Percentiles rank a stretch among this genome's conserved stretches.
Evolutionary conservation across 1,139 yeast species (phyloP).

Genomic region (Yamadazyma aaseri): DNA sequence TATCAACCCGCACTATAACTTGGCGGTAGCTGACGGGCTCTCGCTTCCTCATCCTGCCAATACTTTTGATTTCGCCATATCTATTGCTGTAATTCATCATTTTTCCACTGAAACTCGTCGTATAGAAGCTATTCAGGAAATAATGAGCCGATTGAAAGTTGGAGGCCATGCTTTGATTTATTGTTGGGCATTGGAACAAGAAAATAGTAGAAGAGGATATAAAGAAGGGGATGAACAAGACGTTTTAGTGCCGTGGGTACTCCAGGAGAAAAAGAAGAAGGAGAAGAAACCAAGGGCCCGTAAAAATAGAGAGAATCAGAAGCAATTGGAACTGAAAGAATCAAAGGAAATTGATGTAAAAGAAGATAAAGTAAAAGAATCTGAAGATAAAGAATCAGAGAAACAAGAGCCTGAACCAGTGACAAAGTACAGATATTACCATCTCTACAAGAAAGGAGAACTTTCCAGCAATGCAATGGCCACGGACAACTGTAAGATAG

Average conservation of each 20-base stretch:
- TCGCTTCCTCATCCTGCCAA: constrained; percentile 60
- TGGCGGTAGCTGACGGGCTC: constrained; percentile 76
- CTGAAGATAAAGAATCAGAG: constrained; percentile 15
- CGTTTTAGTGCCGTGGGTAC: constrained; percentile 93
- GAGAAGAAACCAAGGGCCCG: constrained; percentile 18
- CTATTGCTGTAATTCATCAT: constrained; percentile 95
- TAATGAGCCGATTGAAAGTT: constrained; percentile 53
- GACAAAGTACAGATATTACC: constrained; percentile 83
- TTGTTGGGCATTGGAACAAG: constrained; percentile 97
- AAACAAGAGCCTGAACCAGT: constrained; percentile 23
- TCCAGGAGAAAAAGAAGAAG: constrained; percentile 41
- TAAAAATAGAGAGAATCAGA: constrained; percentile 16
- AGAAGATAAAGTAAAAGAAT: constrained; percentile 3
- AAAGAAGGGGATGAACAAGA: constrained; percentile 91
- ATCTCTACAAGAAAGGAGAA: constrained; percentile 81
- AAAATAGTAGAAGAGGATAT: constrained; percentile 80
- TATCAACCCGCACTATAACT: constrained; percentile 33
- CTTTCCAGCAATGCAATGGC: constrained; percentile 60
- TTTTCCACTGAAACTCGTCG: constrained; percentile 84
- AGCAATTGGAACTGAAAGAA: constrained; percentile 16
- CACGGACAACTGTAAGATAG: constrained; percentile 65
- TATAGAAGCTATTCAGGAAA: constrained; percentile 66
- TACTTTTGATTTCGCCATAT: constrained; percentile 83
- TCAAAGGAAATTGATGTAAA: constrained; percentile 12
- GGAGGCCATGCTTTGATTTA: constrained; percentile 77